Percentiles rank a stretch among this genome's conserved stretches.
These are phyloP conservation scores for Solanum chacoense DNA, from an alignment of 305 asterid genomes.

Conservation along the genomic window DNA sequence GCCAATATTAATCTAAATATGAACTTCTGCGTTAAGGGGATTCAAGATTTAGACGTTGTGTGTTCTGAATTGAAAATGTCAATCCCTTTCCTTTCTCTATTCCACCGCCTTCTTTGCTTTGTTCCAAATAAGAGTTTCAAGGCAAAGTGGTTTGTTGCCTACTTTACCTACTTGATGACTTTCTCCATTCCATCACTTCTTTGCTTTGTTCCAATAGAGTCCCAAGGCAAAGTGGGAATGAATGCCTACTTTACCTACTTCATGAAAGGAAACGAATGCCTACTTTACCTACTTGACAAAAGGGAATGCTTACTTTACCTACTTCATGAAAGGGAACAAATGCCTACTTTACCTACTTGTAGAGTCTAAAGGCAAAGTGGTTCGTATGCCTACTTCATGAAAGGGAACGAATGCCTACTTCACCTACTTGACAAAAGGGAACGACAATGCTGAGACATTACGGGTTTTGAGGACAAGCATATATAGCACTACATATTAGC, in stretches of 20 bases:
- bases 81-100: not conserved
- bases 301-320: not conserved
- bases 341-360: not conserved
- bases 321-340: not conserved
- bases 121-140: not conserved
- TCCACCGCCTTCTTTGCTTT: not conserved
- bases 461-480: not conserved
- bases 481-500: not conserved
- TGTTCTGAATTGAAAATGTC: not conserved
- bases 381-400: not conserved
- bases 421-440: not conserved
- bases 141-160: not conserved
- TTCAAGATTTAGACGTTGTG: not conserved
- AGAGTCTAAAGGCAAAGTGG: not conserved
- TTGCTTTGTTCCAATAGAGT: not conserved
- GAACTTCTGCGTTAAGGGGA: not conserved
- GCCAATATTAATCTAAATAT: not conserved
- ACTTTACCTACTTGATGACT: not conserved
- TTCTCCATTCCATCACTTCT: not conserved
- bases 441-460: not conserved
- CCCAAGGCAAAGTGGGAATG: not conserved
- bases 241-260: not conserved
- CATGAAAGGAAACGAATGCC: not conserved
- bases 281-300: not conserved
- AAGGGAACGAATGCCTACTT: not conserved